Percentiles rank a stretch among this genome's conserved stretches.
Conservation (phyloP, 164 flowering plant genomes). For the Litsea cubeba region DNA sequence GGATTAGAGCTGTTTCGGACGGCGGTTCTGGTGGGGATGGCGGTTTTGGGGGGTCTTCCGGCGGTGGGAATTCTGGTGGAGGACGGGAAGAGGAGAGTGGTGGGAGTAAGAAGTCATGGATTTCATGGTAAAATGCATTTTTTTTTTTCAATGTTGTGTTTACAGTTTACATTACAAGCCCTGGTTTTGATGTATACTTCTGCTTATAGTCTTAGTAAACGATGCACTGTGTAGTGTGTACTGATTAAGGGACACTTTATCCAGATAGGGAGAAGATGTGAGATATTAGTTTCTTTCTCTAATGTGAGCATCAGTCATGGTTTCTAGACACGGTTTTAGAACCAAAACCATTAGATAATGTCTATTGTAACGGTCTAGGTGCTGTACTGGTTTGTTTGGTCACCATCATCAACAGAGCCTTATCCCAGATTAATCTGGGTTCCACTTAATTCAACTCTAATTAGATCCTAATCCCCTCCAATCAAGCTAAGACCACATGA, state of each 20-base stretch:
- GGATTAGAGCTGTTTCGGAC: constrained; percentile 38
- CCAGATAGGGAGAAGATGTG: not conserved
- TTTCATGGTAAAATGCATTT: constrained; percentile 41
- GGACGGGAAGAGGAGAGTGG: constrained; percentile 26
- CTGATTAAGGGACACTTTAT: not conserved
- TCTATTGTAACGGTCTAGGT: no score
- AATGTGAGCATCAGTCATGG: not conserved
- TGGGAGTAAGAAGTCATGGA: constrained; percentile 39
- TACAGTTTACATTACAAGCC: not conserved
- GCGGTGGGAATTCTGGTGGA: constrained; percentile 41
- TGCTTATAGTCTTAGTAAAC: no score
- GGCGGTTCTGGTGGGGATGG: constrained; percentile 40
- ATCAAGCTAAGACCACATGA: no score
- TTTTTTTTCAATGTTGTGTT: not conserved
- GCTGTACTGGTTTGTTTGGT: no score
- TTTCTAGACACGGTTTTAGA: no score
- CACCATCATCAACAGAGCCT: no score
- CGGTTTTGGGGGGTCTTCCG: constrained; percentile 36
- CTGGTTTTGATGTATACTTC: not conserved
- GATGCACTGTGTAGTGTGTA: not conserved
- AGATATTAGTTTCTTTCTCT: not conserved
- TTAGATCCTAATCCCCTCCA: no score
- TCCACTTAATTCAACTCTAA: no score
- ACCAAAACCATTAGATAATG: no score
- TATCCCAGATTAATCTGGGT: no score